Conservation (phyloP, 805 yeast genomes). For the Metschnikowia baotianmanensis region DNA sequence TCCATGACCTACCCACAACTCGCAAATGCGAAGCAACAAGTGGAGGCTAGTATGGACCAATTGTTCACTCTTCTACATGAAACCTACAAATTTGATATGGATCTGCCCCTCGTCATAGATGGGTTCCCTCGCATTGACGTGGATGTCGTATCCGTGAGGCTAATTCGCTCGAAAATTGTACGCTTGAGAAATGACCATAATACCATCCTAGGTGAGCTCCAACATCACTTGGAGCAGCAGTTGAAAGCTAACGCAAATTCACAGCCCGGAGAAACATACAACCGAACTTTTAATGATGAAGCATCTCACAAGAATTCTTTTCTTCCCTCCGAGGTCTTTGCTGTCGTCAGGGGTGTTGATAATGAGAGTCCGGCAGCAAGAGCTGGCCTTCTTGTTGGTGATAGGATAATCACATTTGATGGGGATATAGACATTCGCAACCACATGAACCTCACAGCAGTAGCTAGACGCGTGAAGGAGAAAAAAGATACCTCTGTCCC, state of each 20-base stretch:
- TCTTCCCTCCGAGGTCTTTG: conserved; percentile 47
- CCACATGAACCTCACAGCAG: conserved; percentile 45
- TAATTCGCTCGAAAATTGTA: conserved; percentile 61
- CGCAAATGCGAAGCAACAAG: conserved; percentile 17
- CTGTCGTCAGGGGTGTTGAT: conserved; percentile 49
- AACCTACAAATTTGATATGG: conserved; percentile 55
- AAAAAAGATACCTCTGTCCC: conserved; percentile 30
- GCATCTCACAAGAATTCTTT: not conserved
- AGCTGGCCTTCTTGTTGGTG: conserved; percentile 54
- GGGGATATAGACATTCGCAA: conserved; percentile 49
- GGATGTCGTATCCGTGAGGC: conserved; percentile 67
- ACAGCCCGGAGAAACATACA: too few species aligned
- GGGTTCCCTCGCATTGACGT: conserved; percentile 87
- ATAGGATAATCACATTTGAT: conserved; percentile 55
- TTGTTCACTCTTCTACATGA: conserved; percentile 43
- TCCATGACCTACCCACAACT: conserved; percentile 13
- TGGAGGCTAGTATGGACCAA: conserved; percentile 37
- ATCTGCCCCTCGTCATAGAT: conserved; percentile 66
- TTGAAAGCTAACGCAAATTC: conserved; percentile 26
- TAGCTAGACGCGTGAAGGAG: conserved; percentile 44
- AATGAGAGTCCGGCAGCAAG: conserved; percentile 53
- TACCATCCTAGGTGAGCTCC: conserved; percentile 46
- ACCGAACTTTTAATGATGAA: not conserved
- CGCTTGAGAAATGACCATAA: conserved; percentile 69
- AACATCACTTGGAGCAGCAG: conserved; percentile 44